Evolutionary conservation across 768 basidiomycete genomes (phyloP), one percentile per base, ranked within the genome.

Genomic region (Rickenella mellea): DNA sequence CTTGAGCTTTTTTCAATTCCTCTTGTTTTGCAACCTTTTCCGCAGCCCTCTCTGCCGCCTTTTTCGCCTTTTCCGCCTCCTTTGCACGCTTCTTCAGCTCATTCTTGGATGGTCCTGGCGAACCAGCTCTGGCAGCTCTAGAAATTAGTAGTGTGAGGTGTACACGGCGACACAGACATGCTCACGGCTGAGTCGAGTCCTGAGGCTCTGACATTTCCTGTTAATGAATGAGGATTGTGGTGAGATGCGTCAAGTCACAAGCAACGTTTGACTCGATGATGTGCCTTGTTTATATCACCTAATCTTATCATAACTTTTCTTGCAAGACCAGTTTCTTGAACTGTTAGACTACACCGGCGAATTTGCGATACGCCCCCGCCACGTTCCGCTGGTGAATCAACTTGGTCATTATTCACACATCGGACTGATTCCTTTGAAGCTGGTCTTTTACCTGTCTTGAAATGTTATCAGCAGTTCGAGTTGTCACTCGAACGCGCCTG

Each of bases 41-140:
- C 40, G 74, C 73, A 27, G 76, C 83, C 29, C 80, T 71, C 50
- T 87, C 88, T 35, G 79, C 70, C 50, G 86, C 78, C 52, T 79
- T 92, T 64, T 79, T 78, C 36, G 83, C 86, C 51, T 97, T 97
- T 64, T 92, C 88, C 10, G 80, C 83, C 36, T 84, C 83, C 61
- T 96, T 97, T 25, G 83, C 83, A 25, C 80, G 78, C 64, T 90
- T 92, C 70, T 98, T 97, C 45, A 90, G 60, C 53, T 93, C 90
- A 53, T 70, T 87, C 67, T 96, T 97, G 42, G 82, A 78, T 6
- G 80, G 88, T 10, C 73, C 83, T 29, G 68, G 61, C 44, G 49
- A 40, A 25, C 52, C 60, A 12, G 52, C 65, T 7, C 52, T 57
- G 14, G 36, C n/a, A 38, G 29, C 25, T 4, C n/a, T 30, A 20